phyloP scores from a whole-genome alignment of 352 stramenopile species.

The Phytophthora idaei region DNA sequence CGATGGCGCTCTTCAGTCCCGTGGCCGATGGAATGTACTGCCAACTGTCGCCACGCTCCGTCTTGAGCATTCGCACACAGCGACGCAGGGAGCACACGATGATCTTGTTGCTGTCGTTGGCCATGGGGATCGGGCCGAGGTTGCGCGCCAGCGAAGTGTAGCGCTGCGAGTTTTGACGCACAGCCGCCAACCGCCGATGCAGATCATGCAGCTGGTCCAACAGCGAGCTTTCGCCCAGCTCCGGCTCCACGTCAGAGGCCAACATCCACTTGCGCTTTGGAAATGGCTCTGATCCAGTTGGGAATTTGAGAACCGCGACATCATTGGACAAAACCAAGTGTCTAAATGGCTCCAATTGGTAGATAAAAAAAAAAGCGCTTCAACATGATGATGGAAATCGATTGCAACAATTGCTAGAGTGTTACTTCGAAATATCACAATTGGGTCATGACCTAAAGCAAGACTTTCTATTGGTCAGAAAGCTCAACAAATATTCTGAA shows the following conservation, averaged over 20 bases:
- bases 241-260: slow-evolving; percentile 14
- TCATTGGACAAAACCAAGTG: too few relatives aligned
- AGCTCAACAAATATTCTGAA: too few relatives aligned
- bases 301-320: too few relatives aligned
- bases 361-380: background rate
- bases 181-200: slow-evolving; percentile 65
- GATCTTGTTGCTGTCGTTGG: slow-evolving; percentile 81
- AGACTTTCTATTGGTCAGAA: too few relatives aligned
- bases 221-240: slow-evolving; percentile 73
- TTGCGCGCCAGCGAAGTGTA: slow-evolving; percentile 67
- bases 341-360: too few relatives aligned
- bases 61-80: slow-evolving; percentile 81
- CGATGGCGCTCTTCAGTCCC: slow-evolving; percentile 76
- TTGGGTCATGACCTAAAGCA: too few relatives aligned
- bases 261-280: background rate
- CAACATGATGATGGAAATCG: slow-evolving; percentile 3
- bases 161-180: slow-evolving; percentile 79
- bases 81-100: slow-evolving; percentile 72
- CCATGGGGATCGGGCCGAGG: slow-evolving; percentile 73
- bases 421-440: too few relatives aligned
- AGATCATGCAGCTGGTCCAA: slow-evolving; percentile 83
- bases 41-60: slow-evolving; percentile 72
- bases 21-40: slow-evolving; percentile 71
- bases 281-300: too few relatives aligned
- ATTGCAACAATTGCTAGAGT: background rate